phyloP scores from a whole-genome alignment of 176 grass and related monocot genomes.

The Oryza rufipogon region DNA sequence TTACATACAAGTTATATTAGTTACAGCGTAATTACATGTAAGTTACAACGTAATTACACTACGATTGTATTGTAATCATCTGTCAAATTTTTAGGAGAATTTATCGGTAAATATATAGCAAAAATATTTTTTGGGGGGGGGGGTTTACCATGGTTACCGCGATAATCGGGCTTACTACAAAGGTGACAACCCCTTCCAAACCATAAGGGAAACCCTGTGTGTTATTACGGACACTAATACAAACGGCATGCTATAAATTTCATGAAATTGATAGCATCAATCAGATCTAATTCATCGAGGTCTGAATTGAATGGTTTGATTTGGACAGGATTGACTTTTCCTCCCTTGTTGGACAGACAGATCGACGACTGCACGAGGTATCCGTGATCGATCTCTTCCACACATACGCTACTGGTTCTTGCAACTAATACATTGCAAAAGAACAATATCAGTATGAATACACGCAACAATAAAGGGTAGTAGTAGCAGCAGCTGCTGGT shows the following conservation, averaged over 20 bases:
- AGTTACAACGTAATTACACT: too few relatives aligned
- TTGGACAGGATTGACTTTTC: not conserved
- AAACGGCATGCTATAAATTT: constrained; percentile 10
- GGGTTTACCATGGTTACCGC: too few relatives aligned
- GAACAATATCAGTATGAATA: not conserved
- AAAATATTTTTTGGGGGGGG: too few relatives aligned
- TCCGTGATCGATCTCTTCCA: not conserved
- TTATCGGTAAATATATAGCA: too few relatives aligned
- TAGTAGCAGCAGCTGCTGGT: not conserved
- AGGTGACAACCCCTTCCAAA: too few relatives aligned
- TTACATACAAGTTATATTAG: too few relatives aligned
- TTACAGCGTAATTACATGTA: too few relatives aligned
- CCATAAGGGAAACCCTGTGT: too few relatives aligned
- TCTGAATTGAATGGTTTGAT: not conserved
- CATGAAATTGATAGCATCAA: not conserved
- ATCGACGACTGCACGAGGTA: not conserved
- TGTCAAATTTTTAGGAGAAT: too few relatives aligned
- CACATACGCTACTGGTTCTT: not conserved
- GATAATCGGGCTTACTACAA: too few relatives aligned
- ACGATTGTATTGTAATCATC: too few relatives aligned
- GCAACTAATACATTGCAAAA: not conserved
- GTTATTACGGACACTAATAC: too few relatives aligned
- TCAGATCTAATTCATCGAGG: not conserved
- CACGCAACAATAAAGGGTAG: not conserved
- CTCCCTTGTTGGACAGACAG: not conserved